Conservation (phyloP, 225 moss, liverwort and hornwort species). For the Physcomitrellopsis africana region DNA sequence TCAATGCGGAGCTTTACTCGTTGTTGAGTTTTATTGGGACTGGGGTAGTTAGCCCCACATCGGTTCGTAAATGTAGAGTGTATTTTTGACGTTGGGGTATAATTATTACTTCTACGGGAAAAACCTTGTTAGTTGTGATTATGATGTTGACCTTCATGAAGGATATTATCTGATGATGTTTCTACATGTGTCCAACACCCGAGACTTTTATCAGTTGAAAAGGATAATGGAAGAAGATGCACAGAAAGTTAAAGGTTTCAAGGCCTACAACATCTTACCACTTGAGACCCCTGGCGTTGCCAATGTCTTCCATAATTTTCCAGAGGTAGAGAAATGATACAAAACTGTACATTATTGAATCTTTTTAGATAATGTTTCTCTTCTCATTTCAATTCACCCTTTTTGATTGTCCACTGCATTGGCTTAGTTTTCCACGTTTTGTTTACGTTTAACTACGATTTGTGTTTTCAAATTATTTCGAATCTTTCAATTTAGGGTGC, state of each 20-base stretch:
- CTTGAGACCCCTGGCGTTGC: conserved; percentile 91
- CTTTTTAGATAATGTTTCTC: too few relatives aligned
- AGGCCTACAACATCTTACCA: conserved; percentile 93
- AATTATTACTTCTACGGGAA: neutral
- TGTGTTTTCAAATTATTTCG: conserved; percentile 7
- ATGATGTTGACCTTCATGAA: conserved; percentile 25
- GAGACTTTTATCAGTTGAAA: conserved; percentile 63
- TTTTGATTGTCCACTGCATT: neutral
- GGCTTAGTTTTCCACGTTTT: neutral
- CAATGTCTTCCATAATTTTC: conserved; percentile 80
- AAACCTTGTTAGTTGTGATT: neutral
- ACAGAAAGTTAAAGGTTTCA: conserved; percentile 79
- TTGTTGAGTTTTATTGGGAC: neutral
- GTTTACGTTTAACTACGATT: neutral
- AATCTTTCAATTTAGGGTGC: conserved; percentile 6
- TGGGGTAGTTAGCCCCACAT: neutral
- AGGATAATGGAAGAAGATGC: conserved; percentile 90
- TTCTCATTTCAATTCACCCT: too few relatives aligned
- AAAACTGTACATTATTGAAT: too few relatives aligned
- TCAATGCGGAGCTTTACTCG: neutral
- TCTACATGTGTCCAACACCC: conserved; percentile 22
- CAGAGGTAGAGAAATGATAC: conserved; percentile 58
- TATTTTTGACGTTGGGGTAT: conserved; percentile 7
- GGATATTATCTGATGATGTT: neutral
- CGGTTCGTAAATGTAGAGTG: neutral